Evolutionary conservation across 2,329 filamentous ascomycete species (phyloP).

Genomic region (Anthostomella pinea): DNA sequence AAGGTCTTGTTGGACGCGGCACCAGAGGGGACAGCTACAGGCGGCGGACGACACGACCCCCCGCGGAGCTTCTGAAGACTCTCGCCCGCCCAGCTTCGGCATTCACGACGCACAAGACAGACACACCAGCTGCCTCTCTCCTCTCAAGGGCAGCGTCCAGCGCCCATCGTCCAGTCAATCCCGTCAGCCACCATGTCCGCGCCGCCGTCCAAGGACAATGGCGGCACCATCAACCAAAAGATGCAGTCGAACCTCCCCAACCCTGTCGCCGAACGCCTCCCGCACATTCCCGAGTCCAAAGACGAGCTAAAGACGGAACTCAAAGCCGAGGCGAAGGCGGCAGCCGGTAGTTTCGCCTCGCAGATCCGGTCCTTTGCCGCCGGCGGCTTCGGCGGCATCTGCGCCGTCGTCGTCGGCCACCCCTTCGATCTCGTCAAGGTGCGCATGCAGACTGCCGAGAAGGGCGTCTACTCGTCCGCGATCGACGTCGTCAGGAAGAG

Average conservation of each 20-base stretch:
- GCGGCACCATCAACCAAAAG: constrained; percentile 29
- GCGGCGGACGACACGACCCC: not conserved
- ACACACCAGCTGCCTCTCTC: not conserved
- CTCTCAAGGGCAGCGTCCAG: not conserved
- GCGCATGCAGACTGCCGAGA: constrained; percentile 91
- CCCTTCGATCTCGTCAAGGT: constrained; percentile 99
- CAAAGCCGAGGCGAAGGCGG: constrained; percentile 40
- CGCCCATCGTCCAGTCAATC: not conserved
- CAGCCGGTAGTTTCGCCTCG: constrained; percentile 37
- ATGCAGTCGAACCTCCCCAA: constrained; percentile 32
- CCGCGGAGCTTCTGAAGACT: no score
- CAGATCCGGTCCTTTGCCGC: constrained; percentile 79
- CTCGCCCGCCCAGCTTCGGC: not conserved
- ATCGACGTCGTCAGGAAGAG: constrained; percentile 90
- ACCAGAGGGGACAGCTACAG: no score
- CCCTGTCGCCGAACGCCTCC: constrained; percentile 37
- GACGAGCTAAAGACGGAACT: constrained; percentile 43
- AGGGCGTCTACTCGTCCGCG: constrained; percentile 84
- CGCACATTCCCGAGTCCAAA: constrained; percentile 43
- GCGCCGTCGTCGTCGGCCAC: constrained; percentile 90
- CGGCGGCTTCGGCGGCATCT: constrained; percentile 89
- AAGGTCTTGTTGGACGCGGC: no score
- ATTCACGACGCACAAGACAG: not conserved
- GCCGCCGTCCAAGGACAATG: constrained; percentile 26
- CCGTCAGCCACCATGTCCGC: constrained; percentile 24